Evolutionary conservation across 2,329 filamentous ascomycete species (phyloP), one percentile per base, ranked within the genome.

Genomic region (Myriosclerotinia duriaeana): DNA sequence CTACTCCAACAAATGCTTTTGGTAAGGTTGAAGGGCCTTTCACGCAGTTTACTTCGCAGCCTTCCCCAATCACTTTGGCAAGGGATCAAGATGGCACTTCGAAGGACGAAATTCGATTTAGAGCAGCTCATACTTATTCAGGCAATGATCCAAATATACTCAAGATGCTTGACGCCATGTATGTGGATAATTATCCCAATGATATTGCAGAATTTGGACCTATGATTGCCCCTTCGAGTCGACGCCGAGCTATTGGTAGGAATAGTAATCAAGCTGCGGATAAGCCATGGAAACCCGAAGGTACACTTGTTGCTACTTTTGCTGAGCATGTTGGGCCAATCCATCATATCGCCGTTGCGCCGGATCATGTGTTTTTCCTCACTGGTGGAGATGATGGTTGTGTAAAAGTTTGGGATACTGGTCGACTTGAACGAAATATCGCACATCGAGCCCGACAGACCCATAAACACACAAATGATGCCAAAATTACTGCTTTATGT

Each of bases 331-430:
- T 84, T 38, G 92, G 87, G 0, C 86, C 91, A 9, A 87, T 98
- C 70, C 97, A 90, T 74, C 87, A 93, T 12, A 86, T 98, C 14
- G 82, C 90, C 2, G 86, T 92, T 9, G 89, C 95, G 1, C 92
- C 94, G 0, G 95, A 99, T 75, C 94, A 99, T 76, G 81, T 89
- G 5, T 99, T 99, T 79, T 99, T 99, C 78, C 84, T 97, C 66
- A 98, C 95, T 0, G 94, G 89, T 8, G 94, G 93, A 12, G 92
- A 97, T 74, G 95, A 99, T 77, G 92, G 95, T 3, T 87, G 86
- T 8, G 91, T 97, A 66, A 96, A 92, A 75, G 85, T 99, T 6
- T 99, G 95, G 95, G 95, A 99, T 78, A 90, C 92, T 36, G 88
- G 88, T 36, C 86, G 95, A 34, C 83, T 99, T 8, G 95, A 99